Percentiles rank a stretch among this genome's conserved stretches.
These are phyloP conservation scores for Aquanectria penicillioides DNA, from an alignment of 2,329 filamentous ascomycete species.

Conservation along the genomic window DNA sequence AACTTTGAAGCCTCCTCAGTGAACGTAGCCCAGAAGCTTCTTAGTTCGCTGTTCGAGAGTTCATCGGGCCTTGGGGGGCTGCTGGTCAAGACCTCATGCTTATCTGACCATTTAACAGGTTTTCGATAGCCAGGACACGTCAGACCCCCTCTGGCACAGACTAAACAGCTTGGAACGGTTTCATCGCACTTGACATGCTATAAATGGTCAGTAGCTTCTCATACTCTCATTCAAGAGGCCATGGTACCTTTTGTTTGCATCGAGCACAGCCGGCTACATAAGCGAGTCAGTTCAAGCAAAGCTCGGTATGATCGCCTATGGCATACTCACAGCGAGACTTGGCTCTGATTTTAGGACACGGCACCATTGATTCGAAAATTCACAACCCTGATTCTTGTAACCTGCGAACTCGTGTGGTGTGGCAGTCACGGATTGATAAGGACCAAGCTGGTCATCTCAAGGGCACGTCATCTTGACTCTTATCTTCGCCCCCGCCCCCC, in stretches of 20 bases:
- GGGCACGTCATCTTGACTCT: no score
- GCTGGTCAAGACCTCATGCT: not conserved
- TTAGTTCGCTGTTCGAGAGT: not conserved
- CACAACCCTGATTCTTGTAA: no score
- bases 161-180: not conserved
- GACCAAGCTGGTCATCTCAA: no score
- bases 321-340: not conserved
- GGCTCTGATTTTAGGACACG: not conserved
- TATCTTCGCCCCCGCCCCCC: no score
- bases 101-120: not conserved
- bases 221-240: not conserved
- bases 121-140: not conserved
- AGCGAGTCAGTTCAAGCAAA: not conserved
- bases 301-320: not conserved
- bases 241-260: conserved; percentile 4
- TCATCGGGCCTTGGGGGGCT: not conserved
- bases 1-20: not conserved
- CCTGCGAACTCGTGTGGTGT: no score
- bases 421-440: no score
- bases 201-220: not conserved
- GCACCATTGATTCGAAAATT: no score
- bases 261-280: not conserved
- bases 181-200: not conserved
- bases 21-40: not conserved
- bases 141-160: not conserved